phyloP scores from a whole-genome alignment of 2,329 filamentous ascomycete species.

The Beauveria asiatica region DNA sequence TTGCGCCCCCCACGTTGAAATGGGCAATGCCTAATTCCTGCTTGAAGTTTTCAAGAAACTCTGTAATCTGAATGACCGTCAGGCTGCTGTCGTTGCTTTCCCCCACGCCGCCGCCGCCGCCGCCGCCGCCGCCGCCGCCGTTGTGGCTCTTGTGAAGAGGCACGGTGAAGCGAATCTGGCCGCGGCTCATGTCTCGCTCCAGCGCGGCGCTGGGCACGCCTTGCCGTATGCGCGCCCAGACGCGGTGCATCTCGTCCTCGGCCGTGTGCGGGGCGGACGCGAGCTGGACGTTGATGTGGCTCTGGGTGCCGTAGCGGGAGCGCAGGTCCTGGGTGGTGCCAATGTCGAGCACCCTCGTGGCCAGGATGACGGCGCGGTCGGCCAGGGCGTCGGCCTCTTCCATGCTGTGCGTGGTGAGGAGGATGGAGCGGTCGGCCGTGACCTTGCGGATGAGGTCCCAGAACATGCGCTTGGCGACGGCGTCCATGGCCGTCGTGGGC shows the following conservation, averaged over 20 bases:
- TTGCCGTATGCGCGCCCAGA: constrained; percentile 45
- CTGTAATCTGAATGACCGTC: constrained; percentile 5
- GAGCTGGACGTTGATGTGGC: constrained; percentile 55
- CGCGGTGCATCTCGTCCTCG: constrained; percentile 44
- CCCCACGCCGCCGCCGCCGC: neutral
- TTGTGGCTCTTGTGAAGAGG: neutral
- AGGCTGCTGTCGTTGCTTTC: neutral
- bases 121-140: neutral
- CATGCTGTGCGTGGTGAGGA: constrained; percentile 85
- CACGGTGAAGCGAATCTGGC: constrained; percentile 44
- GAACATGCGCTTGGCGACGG: constrained; percentile 77
- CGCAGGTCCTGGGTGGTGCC: constrained; percentile 52
- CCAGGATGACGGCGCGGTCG: constrained; percentile 45
- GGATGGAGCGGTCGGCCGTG: constrained; percentile 61
- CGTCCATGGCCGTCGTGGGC: constrained; percentile 75
- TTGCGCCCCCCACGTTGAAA: constrained; percentile 58
- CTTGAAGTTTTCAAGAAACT: constrained; percentile 48
- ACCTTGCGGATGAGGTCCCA: constrained; percentile 66
- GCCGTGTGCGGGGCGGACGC: constrained; percentile 47
- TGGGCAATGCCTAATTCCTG: constrained; percentile 51
- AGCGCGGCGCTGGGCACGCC: constrained; percentile 46
- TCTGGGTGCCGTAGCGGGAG: constrained; percentile 50
- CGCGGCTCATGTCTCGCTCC: constrained; percentile 51
- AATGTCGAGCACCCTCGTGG: constrained; percentile 43
- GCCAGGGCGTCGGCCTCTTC: constrained; percentile 83